Base-by-base conservation (phyloP, 1,139 yeast genomes). In the Yamadazyma jaroonii region DNA sequence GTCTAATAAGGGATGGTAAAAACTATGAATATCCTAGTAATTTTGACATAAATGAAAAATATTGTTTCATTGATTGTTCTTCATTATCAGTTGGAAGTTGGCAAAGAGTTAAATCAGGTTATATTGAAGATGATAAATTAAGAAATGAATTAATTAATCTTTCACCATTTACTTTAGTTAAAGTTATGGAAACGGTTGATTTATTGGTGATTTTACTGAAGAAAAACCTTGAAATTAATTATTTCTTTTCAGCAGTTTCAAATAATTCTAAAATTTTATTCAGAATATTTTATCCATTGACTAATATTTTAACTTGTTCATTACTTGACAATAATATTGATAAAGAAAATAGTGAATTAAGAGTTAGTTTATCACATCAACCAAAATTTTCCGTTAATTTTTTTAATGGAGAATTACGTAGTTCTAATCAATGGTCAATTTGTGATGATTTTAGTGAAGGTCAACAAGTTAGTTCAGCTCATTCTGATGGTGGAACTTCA, bases 401-500 rank as follows among this genome's bases (percentile, higher is more conserved):
- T 54, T 67, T 67, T 50, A 67, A 72, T 48, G 79, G 78, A 9
- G 64, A 67, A 60, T 48, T 68, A 54, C 64, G 75, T 32, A 66
- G 68, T 44, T 61, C 74, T 28, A 83, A 84, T 54, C 88, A 82
- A 52, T 84, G 94, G 94, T 79, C 85, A 2, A 79, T 83, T 21
- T 84, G 92, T 58, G 92, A 84, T 43, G 94, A 84, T 59, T 84
- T 84, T 49, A 80, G 87, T 42, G 92, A 84, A 49, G 89, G 86
- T 17, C 88, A 82, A 51, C 90, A 84, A 54, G 92, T 84, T 9
- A 77, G 79, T 41, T 74, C 69, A 44, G 90, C 92, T 0, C 77
- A 67, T 52, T 79, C 79, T 11, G 85, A 72, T 24, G 74, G 73
- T 3, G 79, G 77, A 3, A 57, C 64, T 9, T 57, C 66, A 14